Conservation (phyloP, 805 yeast species). For the Tetrapisispora namnaoensis region DNA sequence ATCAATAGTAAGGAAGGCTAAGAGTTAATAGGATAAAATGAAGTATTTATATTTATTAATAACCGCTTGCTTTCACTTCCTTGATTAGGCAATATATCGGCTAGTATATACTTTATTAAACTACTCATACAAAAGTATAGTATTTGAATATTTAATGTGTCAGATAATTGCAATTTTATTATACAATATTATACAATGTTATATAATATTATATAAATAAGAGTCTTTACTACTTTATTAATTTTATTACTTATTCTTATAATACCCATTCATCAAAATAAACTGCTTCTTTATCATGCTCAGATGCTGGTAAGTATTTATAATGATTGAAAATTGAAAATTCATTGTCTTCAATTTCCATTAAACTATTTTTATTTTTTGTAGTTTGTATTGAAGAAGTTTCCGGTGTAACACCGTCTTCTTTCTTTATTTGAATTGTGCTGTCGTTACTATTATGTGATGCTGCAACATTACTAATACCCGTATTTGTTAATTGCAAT, state of each 20-base stretch:
- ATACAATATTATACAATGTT: too few species aligned
- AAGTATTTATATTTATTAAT: too few species aligned
- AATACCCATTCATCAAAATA: conserved; percentile 41
- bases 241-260: not conserved
- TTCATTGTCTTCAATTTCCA: conserved; percentile 20
- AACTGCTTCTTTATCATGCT: conserved; percentile 34
- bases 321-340: conserved; percentile 37
- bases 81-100: too few species aligned
- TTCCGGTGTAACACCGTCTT: conserved; percentile 32
- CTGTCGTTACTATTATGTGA: conserved; percentile 5
- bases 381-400: conserved; percentile 31
- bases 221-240: too few species aligned
- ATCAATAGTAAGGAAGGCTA: too few species aligned
- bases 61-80: too few species aligned
- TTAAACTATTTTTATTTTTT: not conserved
- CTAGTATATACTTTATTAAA: too few species aligned
- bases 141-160: too few species aligned
- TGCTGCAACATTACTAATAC: not conserved
- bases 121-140: too few species aligned
- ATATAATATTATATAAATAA: not conserved
- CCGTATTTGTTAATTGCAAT: conserved; percentile 41
- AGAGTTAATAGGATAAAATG: too few species aligned
- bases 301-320: conserved; percentile 31
- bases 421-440: conserved; percentile 35
- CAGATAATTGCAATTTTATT: too few species aligned